Evolutionary conservation across 2,329 filamentous ascomycete species (phyloP).

Genomic region (Cordyceps farinosa): DNA sequence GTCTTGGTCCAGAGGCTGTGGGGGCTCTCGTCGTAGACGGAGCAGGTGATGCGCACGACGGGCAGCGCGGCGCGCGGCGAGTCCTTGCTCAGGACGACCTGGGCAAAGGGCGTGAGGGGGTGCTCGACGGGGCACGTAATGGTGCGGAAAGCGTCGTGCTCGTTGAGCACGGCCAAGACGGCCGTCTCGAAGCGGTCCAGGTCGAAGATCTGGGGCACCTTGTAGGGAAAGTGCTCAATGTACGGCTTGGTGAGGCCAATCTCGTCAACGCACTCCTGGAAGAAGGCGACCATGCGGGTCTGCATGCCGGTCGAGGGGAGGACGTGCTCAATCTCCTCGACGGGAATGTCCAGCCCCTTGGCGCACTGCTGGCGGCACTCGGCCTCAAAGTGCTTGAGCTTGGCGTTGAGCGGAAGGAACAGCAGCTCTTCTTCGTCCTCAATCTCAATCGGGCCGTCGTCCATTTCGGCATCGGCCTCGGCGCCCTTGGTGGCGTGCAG

Average conservation of each 20-base stretch:
- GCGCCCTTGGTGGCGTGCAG: not conserved
- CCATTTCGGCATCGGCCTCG: not conserved
- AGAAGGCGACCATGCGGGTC: slow-evolving; percentile 18
- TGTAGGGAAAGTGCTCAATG: slow-evolving; percentile 19
- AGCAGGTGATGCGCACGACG: slow-evolving; percentile 15
- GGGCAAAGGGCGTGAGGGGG: slow-evolving; percentile 19
- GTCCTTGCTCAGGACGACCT: slow-evolving; percentile 12
- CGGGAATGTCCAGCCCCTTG: slow-evolving; percentile 9
- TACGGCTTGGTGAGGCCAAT: slow-evolving; percentile 11
- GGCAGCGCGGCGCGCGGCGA: slow-evolving; percentile 4
- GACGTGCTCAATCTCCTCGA: slow-evolving; percentile 16
- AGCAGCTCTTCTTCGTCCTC: slow-evolving; percentile 18
- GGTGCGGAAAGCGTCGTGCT: slow-evolving; percentile 20
- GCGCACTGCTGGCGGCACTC: slow-evolving; percentile 13
- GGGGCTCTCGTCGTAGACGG: slow-evolving; percentile 11
- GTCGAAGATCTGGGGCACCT: slow-evolving; percentile 16
- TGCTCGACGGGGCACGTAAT: slow-evolving; percentile 17
- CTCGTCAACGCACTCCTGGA: slow-evolving; percentile 15
- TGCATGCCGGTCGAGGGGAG: slow-evolving; percentile 15
- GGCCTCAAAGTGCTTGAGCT: slow-evolving; percentile 17
- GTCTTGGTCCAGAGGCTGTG: slow-evolving; percentile 17
- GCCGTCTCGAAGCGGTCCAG: slow-evolving; percentile 18
- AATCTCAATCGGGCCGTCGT: slow-evolving; percentile 13
- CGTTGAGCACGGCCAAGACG: slow-evolving; percentile 15
- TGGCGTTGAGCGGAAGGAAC: slow-evolving; percentile 7